Evolutionary conservation across 257 asterid species (phyloP), one percentile per base, ranked within the genome.

Genomic region (Dorcoceras hygrometricum): DNA sequence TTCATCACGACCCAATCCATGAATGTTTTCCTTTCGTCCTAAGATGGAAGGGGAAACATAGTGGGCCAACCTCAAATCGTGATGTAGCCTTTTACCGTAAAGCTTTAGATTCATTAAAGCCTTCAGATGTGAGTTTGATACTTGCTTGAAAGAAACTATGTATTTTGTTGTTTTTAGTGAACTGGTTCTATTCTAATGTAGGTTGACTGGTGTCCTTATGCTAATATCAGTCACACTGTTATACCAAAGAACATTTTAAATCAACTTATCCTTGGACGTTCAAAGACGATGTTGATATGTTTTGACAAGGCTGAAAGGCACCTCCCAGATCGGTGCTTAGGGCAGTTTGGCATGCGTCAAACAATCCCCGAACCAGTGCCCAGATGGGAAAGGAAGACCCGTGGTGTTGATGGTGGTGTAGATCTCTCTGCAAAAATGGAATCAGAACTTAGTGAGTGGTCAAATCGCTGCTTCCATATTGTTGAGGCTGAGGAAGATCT

Each of bases 1-100:
- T 94, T 75, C 93, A 82, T 71, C 99, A 88, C 43, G 93, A 85
- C 76, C 96, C 96, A 16, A 73, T 84, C 81, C 96, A 90, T 76
- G 99, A 94, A 75, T 90, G 96, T 75, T 94, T 94, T 72, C 97
- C 99, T 58, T 94, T 90, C 80, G 99, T 94, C 16, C 96, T 90
- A 63, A 83, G 95, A 66, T 90, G 97, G 99, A 94, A 94, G 87
- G 99, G 99, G 69, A 94, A 90, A 82, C 99, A 90, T 43, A 90
- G 76, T 50, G 84, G 95, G 63, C 97, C 99, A 24, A 94, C 88
- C 65, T 81, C 97, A 69, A 94, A 91, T 74, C 97, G 97, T 59
- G 97, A 90, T 74, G 96, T 94, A 73, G 84, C 91, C 65, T 88
- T 88, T 83, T 94, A 94, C 68, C 96, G 96, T 46, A 90, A 94